Conservation (phyloP, 495 filamentous ascomycete species). For the Barbatosphaeria neglecta region DNA sequence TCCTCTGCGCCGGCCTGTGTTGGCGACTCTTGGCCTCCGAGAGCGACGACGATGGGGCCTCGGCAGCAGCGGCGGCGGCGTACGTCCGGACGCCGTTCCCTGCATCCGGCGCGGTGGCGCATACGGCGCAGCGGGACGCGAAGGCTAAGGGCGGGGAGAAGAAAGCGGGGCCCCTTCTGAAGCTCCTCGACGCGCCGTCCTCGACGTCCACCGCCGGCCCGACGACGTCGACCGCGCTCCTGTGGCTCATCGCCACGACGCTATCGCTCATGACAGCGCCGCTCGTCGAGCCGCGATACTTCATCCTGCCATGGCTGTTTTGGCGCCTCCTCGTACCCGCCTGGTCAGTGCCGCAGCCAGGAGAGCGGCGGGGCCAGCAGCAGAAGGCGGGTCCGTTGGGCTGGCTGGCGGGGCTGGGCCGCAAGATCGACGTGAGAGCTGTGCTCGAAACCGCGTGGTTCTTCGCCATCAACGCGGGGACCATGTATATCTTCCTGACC, state of each 20-base stretch:
- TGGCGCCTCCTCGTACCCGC: constrained; percentile 73
- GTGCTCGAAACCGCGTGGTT: constrained; percentile 74
- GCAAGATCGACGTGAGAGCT: constrained; percentile 24
- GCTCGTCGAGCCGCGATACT: constrained; percentile 88
- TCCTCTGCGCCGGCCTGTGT: constrained; percentile 50
- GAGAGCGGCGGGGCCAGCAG: constrained; percentile 1
- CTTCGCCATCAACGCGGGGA: constrained; percentile 54
- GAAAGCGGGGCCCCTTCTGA: background rate
- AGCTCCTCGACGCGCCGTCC: background rate
- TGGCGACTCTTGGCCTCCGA: constrained; percentile 27
- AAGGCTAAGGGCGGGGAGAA: background rate
- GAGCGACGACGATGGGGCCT: background rate
- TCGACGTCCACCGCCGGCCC: constrained; percentile 5
- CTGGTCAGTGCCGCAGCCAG: constrained; percentile 8
- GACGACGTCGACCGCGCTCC: constrained; percentile 31
- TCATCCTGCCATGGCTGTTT: constrained; percentile 89
- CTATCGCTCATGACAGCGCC: constrained; percentile 78
- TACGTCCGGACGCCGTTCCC: constrained; percentile 12
- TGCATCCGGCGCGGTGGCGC: background rate
- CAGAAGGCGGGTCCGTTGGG: constrained; percentile 3
- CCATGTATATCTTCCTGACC: constrained; percentile 72
- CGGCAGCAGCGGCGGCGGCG: constrained; percentile 12
- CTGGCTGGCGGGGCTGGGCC: constrained; percentile 2
- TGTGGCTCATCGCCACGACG: constrained; percentile 61
- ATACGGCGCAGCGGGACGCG: constrained; percentile 5